These are phyloP conservation scores for Geosmithia flava DNA, from an alignment of 2,329 filamentous ascomycete genomes.

Conservation along the genomic window DNA sequence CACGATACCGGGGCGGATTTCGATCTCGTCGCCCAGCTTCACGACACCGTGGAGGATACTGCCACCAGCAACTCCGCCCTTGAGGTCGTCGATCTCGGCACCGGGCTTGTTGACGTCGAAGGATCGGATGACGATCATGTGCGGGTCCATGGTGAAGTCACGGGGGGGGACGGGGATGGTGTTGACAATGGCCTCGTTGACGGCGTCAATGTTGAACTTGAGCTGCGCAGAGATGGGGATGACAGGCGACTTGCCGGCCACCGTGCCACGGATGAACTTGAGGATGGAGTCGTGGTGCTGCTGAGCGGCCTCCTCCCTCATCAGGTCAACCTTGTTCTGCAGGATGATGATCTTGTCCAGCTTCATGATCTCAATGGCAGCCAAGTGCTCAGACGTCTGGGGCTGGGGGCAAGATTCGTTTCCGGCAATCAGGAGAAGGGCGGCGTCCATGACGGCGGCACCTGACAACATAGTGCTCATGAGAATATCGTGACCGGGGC, in stretches of 20 bases:
- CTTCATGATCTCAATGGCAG: constrained; percentile 99
- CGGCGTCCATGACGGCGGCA: constrained; percentile 98
- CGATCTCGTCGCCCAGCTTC: constrained; percentile 95
- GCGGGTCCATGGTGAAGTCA: constrained; percentile 84
- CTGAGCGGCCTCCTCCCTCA: constrained; percentile 88
- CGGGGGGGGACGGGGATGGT: constrained; percentile 86
- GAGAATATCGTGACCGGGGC: constrained; percentile 99
- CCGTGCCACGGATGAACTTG: constrained; percentile 96
- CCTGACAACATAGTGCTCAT: constrained; percentile 99
- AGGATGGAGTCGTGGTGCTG: constrained; percentile 94
- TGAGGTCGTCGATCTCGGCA: constrained; percentile 95
- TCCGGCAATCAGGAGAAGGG: constrained; percentile 87
- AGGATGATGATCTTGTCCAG: constrained; percentile 98
- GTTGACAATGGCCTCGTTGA: constrained; percentile 91
- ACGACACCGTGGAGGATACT: constrained; percentile 93
- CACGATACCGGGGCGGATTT: constrained; percentile 97
- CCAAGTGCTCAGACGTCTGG: constrained; percentile 96
- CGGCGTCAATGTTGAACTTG: constrained; percentile 98
- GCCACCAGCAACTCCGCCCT: constrained; percentile 96
- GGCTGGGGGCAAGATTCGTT: constrained; percentile 98
- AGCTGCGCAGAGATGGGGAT: constrained; percentile 96
- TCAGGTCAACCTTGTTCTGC: constrained; percentile 98
- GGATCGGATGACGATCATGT: constrained; percentile 98
- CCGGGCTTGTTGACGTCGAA: constrained; percentile 99
- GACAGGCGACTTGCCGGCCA: constrained; percentile 87